A percentile compares a stretch with the other conserved stretches of the same genome.
phyloP scores from a whole-genome alignment of 2,329 filamentous ascomycete genomes.

The Fusarium incarnatum region DNA sequence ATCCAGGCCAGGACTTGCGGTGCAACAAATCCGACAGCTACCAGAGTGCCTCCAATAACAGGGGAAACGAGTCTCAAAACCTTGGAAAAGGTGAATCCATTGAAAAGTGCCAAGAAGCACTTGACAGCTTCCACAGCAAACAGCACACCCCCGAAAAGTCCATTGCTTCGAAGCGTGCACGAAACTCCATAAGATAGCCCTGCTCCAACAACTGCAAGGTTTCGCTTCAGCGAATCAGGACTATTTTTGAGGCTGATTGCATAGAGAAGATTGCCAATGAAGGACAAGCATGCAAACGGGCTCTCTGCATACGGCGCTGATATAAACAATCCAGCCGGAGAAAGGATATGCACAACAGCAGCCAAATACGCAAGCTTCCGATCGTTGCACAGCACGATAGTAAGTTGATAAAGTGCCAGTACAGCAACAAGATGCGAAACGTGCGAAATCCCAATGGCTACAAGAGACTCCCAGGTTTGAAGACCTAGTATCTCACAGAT shows the following conservation, averaged over 20 bases:
- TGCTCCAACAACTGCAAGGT: constrained; percentile 67
- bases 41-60: constrained; percentile 72
- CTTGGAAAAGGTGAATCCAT: constrained; percentile 49
- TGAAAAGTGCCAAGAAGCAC: constrained; percentile 44
- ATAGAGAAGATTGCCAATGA: constrained; percentile 79
- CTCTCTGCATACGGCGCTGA: constrained; percentile 88
- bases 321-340: constrained; percentile 89
- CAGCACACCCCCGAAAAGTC: constrained; percentile 81
- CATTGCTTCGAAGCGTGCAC: constrained; percentile 84
- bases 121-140: constrained; percentile 73
- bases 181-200: constrained; percentile 78
- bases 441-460: constrained; percentile 77
- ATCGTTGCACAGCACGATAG: constrained; percentile 64
- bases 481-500: constrained; percentile 45
- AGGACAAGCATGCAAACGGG: constrained; percentile 80
- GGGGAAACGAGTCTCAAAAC: constrained; percentile 68
- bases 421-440: constrained; percentile 81
- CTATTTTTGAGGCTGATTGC: constrained; percentile 57
- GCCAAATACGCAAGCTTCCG: constrained; percentile 73
- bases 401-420: constrained; percentile 76
- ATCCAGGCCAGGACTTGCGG: constrained; percentile 83
- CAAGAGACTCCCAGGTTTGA: constrained; percentile 55
- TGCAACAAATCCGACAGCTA: constrained; percentile 73
- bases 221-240: constrained; percentile 49
- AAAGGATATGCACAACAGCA: constrained; percentile 81